Evolutionary conservation across 2,329 filamentous ascomycete species (phyloP), one percentile per base, ranked within the genome.

Genomic region (Ascochyta rabiei): DNA sequence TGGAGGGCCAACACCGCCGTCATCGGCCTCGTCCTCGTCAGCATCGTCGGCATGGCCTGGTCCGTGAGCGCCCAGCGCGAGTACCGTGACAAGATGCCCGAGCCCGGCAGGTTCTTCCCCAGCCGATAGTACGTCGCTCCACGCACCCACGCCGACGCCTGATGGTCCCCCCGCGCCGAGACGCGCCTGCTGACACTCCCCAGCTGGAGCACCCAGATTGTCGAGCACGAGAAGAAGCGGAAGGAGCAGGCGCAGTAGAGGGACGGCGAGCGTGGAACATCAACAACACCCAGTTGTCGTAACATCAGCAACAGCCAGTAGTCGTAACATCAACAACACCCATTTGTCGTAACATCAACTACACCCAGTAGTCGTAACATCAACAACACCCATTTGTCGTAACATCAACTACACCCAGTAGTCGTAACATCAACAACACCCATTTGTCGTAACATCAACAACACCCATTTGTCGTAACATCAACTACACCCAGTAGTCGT

Each of bases 1-100:
- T 99, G 95, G 95, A 95, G 89, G 77, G 80, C 81, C 70, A 99
- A 99, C 82, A 99, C 95, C 5, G 83, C 88, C 50, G 82, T 95
- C 64, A 86, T 92, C 73, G 84, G 85, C 56, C 83, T 81, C 42
- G 84, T 89, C 51, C 81, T 95, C 46, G 63, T 88, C 63, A 87
- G 89, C 60, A 82, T 96, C 63, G 82, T 84, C 54, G 87, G 83
- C 44, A 77, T 89, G 68, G 83, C 82, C 58, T 93, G 86, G 83
- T 89, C 82, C 70, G 77, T 89, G 67, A 92, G 89, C 72, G 89
- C 90, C 34, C 84, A 90, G 66, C 82, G 86, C 62, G 91, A 96
- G 76, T 77, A 83, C 60, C 86, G 90, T 70, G 83, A 87, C 65
- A 86, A 83, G 76, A 91, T 92, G 82, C 91, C 91, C 31, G 87